Evolutionary conservation across 148 eudicot species (phyloP).

Genomic region (Heliosperma pusillum): DNA sequence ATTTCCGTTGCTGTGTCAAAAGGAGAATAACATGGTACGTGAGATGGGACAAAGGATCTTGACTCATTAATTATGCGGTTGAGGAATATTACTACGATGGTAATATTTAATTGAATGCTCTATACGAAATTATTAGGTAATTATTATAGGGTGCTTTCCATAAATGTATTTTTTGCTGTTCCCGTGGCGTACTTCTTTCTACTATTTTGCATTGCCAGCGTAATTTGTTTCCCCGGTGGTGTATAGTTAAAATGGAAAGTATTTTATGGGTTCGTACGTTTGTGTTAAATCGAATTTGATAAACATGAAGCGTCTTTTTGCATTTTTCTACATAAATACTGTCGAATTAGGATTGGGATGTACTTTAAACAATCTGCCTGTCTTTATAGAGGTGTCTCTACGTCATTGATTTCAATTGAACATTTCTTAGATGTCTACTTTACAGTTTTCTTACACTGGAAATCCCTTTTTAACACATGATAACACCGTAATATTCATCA

Average conservation of each 20-base stretch:
- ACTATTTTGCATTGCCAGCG: background rate
- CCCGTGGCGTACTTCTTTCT: background rate
- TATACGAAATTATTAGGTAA: background rate
- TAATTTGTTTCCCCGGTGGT: no score
- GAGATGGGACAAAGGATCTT: no score
- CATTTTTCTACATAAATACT: background rate
- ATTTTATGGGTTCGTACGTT: background rate
- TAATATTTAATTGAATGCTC: background rate
- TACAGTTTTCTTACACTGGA: background rate
- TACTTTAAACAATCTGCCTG: background rate
- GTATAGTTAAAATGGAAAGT: constrained; percentile 3
- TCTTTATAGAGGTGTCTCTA: background rate
- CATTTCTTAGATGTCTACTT: background rate
- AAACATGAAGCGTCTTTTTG: background rate
- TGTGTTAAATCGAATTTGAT: background rate
- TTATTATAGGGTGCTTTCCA: background rate
- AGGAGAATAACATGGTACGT: no score
- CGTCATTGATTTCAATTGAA: background rate
- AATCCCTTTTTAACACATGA: background rate
- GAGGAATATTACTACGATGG: background rate
- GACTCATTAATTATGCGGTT: background rate
- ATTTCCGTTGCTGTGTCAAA: no score
- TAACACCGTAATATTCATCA: background rate
- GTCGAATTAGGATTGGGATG: background rate
- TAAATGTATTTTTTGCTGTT: background rate